Percentiles rank a stretch among this genome's conserved stretches.
Conservation (phyloP, 306 rosid genomes). For the Trichosanthes cucumerina region DNA sequence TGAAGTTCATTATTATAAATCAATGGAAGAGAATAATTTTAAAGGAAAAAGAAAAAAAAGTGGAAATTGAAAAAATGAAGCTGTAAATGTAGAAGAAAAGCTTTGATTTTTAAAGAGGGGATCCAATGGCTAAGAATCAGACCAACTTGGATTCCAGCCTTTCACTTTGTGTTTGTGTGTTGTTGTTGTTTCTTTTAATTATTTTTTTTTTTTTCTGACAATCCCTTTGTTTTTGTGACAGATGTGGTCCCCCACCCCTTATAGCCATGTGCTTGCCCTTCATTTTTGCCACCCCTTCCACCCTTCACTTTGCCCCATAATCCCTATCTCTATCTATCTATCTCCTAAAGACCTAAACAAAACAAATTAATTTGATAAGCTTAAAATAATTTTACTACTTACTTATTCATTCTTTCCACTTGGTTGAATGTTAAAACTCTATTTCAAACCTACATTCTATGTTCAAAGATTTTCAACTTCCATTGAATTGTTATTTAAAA, state of each 20-base stretch:
- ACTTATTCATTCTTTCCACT: too few relatives aligned
- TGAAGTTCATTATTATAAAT: neutral
- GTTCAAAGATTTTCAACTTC: too few relatives aligned
- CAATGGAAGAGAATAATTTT: neutral
- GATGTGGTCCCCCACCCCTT: neutral
- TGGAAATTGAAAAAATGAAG: neutral
- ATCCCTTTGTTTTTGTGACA: neutral
- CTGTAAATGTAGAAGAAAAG: neutral
- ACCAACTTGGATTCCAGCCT: constrained; percentile 9
- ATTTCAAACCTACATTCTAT: too few relatives aligned
- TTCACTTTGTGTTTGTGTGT: neutral
- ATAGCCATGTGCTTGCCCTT: constrained; percentile 12
- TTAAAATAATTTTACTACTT: too few relatives aligned
- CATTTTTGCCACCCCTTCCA: neutral
- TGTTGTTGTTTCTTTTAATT: neutral
- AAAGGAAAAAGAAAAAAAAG: neutral
- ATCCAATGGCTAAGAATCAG: neutral
- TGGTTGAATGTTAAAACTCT: too few relatives aligned
- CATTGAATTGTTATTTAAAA: too few relatives aligned
- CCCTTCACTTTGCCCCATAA: neutral
- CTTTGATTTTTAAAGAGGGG: neutral
- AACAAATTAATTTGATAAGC: neutral
- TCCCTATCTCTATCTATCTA: neutral
- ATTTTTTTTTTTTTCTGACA: neutral
- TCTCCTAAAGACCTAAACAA: too few relatives aligned